Evolutionary conservation across 2,329 filamentous ascomycete genomes (phyloP).

Genomic region (Cladosporium sp.): DNA sequence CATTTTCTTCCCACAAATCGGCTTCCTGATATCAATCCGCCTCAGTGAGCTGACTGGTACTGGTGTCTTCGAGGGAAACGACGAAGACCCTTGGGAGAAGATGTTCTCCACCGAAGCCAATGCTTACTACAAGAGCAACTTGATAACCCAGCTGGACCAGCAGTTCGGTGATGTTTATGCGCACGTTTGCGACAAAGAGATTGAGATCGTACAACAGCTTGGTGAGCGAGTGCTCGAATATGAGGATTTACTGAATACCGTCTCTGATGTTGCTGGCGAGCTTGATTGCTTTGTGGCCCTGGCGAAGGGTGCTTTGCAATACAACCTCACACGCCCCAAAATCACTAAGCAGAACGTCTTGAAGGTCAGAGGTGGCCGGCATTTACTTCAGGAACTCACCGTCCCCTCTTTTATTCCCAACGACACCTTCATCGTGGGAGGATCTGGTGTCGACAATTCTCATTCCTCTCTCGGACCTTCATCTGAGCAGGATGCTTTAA

Average conservation of each 20-base stretch:
- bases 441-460: constrained; percentile 34
- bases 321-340: constrained; percentile 65
- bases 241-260: constrained; percentile 59
- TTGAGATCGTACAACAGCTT: constrained; percentile 79
- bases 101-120: constrained; percentile 66
- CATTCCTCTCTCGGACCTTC: neutral
- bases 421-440: constrained; percentile 65
- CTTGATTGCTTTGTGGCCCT: constrained; percentile 82
- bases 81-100: constrained; percentile 66
- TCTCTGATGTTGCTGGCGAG: constrained; percentile 81
- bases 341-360: constrained; percentile 70
- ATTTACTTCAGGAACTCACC: constrained; percentile 80
- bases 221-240: constrained; percentile 66
- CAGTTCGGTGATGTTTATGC: constrained; percentile 82
- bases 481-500: neutral
- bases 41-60: constrained; percentile 56
- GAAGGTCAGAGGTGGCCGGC: constrained; percentile 71
- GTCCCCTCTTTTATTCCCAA: constrained; percentile 82
- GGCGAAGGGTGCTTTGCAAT: constrained; percentile 69
- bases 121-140: constrained; percentile 80
- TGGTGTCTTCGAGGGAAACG: constrained; percentile 59
- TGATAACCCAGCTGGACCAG: constrained; percentile 76
- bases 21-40: constrained; percentile 76
- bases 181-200: constrained; percentile 81
- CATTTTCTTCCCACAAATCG: constrained; percentile 86